A percentile compares a stretch with the other conserved stretches of the same genome.
Conservation (phyloP, 2,329 filamentous ascomycete genomes). For the Golovinomyces cichoracearum region DNA sequence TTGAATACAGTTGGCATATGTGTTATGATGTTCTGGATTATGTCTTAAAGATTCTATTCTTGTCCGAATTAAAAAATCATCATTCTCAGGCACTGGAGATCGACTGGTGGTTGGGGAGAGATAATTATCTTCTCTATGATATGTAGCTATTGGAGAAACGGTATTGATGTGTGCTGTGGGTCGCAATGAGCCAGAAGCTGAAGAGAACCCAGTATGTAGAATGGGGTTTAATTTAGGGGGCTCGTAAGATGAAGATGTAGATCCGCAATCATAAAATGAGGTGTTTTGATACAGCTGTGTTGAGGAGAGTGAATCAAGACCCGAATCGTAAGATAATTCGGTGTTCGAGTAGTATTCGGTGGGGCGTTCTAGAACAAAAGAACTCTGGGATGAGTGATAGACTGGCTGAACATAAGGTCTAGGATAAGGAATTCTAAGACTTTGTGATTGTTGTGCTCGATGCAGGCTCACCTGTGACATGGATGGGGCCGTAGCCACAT, state of each 20-base stretch:
- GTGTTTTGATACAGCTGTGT: conserved; percentile 7
- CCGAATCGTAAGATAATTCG: conserved; percentile 12
- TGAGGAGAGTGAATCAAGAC: conserved; percentile 17
- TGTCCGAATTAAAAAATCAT: conserved; percentile 5
- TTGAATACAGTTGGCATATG: conserved; percentile 7
- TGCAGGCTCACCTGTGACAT: conserved; percentile 18
- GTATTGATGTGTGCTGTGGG: conserved; percentile 5
- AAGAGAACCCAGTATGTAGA: conserved; percentile 6
- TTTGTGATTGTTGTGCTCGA: conserved; percentile 24
- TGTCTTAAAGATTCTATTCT: conserved; percentile 5
- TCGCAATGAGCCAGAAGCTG: conserved; percentile 9
- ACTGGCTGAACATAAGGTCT: conserved; percentile 41
- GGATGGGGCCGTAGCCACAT: conserved; percentile 23
- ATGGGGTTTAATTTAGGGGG: conserved; percentile 8
- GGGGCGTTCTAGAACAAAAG: conserved; percentile 32
- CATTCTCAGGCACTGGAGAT: conserved; percentile 9
- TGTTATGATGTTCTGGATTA: conserved; percentile 6
- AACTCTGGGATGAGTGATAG: conserved; percentile 19
- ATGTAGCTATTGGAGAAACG: conserved; percentile 12
- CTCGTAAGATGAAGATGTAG: conserved; percentile 10
- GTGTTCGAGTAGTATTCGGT: conserved; percentile 29
- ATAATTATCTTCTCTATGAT: conserved; percentile 9
- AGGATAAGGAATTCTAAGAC: conserved; percentile 23
- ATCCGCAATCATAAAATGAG: conserved; percentile 5
- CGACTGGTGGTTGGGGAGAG: conserved; percentile 6